phyloP scores from a whole-genome alignment of 495 filamentous ascomycete genomes.

The Annulohypoxylon nitens region DNA sequence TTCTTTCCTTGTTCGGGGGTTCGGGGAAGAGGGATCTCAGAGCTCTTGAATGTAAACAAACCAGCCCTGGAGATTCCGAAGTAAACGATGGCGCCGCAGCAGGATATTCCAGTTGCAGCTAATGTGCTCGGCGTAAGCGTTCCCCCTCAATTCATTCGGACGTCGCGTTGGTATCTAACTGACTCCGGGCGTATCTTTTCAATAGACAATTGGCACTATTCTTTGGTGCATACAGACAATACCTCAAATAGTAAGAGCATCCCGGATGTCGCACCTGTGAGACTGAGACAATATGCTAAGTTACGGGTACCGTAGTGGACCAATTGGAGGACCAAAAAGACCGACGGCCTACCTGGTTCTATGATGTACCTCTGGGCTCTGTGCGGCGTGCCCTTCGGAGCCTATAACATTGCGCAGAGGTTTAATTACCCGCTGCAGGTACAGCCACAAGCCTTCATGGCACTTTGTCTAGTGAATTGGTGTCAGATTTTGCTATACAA shows the following conservation, averaged over 20 bases:
- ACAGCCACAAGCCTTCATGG: slow-evolving; percentile 78
- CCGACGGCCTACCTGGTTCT: slow-evolving; percentile 75
- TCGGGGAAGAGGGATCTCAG: neutral
- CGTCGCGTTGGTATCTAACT: neutral
- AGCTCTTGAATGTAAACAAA: neutral
- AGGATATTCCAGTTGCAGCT: slow-evolving; percentile 60
- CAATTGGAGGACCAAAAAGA: slow-evolving; percentile 77
- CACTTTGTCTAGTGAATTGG: slow-evolving; percentile 75
- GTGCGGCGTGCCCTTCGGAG: slow-evolving; percentile 65
- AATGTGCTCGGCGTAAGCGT: slow-evolving; percentile 64
- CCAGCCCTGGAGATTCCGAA: neutral
- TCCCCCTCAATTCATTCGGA: neutral
- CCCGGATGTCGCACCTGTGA: neutral
- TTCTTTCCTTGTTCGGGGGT: neutral
- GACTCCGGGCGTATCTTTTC: slow-evolving; percentile 11
- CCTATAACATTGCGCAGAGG: slow-evolving; percentile 65
- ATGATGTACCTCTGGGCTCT: slow-evolving; percentile 85
- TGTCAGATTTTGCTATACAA: slow-evolving; percentile 74
- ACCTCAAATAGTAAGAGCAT: slow-evolving; percentile 38
- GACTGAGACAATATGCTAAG: neutral
- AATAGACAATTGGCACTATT: slow-evolving; percentile 45
- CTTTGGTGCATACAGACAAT: slow-evolving; percentile 66
- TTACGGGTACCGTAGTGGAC: slow-evolving; percentile 61
- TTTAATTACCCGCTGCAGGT: slow-evolving; percentile 83
- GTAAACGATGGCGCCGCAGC: slow-evolving; percentile 58